Evolutionary conservation across 257 asterid species (phyloP).

Genomic region (Fraxinus anomala): DNA sequence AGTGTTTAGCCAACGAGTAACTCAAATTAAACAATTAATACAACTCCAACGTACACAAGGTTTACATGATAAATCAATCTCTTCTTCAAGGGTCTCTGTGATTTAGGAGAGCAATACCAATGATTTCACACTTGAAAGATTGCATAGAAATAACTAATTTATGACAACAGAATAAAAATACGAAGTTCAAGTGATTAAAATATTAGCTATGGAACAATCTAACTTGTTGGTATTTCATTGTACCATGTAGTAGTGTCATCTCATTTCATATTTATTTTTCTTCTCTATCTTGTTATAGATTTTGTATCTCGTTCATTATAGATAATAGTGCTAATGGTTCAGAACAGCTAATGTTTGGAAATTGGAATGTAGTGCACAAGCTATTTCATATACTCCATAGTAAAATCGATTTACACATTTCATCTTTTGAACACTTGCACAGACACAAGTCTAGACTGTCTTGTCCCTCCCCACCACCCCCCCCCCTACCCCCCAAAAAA

Average conservation of each 20-base stretch:
- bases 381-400: neutral
- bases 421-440: neutral
- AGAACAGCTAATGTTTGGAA: slow-evolving; percentile 13
- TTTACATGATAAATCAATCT: neutral
- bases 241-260: slow-evolving; percentile 14
- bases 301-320: slow-evolving; percentile 11
- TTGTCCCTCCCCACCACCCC: too few species aligned
- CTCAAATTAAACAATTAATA: slow-evolving; percentile 4
- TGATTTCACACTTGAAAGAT: slow-evolving; percentile 7
- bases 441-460: neutral
- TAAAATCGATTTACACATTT: slow-evolving; percentile 7
- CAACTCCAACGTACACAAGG: slow-evolving; percentile 4
- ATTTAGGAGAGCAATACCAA: neutral
- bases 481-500: too few species aligned
- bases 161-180: too few species aligned
- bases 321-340: slow-evolving; percentile 10
- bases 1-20: slow-evolving; percentile 11
- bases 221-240: neutral
- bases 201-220: slow-evolving; percentile 12
- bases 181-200: slow-evolving; percentile 1
- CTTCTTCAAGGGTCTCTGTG: slow-evolving; percentile 9
- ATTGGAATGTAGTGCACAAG: neutral
- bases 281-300: slow-evolving; percentile 1
- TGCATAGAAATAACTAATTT: neutral
- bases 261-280: neutral